Base-by-base conservation (phyloP, 352 stramenopile species). In the Pilasporangium apinafurcum region DNA sequence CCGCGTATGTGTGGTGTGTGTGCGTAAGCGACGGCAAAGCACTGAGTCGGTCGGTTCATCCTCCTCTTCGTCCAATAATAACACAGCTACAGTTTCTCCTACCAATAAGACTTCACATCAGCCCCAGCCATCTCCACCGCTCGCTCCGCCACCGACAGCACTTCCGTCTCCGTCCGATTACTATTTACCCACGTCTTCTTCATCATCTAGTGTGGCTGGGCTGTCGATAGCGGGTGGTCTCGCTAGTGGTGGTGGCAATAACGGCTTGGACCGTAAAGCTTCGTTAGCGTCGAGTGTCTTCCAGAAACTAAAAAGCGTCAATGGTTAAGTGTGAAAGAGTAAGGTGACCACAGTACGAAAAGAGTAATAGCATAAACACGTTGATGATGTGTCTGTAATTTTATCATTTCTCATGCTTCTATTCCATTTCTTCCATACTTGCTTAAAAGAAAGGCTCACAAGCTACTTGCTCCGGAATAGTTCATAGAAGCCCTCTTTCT, bases 401-500 rank as follows among this genome's bases (percentile, higher is more conserved):
- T 27, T 13, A 14, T 18, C 28, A 14, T 39, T n/a, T 14, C 22
- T 27, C 20, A n/a, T n/a, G n/a, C n/a, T n/a, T n/a, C n/a, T n/a
- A n/a, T n/a, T 12, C 27, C 7, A 27, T 16, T 28, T 26, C 30
- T 7, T 24, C 24, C 13, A 18, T 18, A 34, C 10, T 8, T 17
- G 17, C 18, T n/a, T 39, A 17, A 39, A 29, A 21, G 8, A 17
- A 10, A 24, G 3, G 21, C n/a, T 42, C 20, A 0, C 9, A 12
- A 21, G 27, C 51, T 56, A 73, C 37, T 68, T 53, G 40, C 67
- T 68, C 16, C 56, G 56, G 50, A 83, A 83, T 41, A 83, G 51
- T 6, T 69, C 36, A 30, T 65, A 56, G 37, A 83, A 83, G 25
- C 76, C 72, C 40, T 65, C 37, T 29, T 83, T 80, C 42, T 99